Evolutionary conservation across 2,329 filamentous ascomycete species (phyloP).

Genomic region (Metarhizium rileyi): DNA sequence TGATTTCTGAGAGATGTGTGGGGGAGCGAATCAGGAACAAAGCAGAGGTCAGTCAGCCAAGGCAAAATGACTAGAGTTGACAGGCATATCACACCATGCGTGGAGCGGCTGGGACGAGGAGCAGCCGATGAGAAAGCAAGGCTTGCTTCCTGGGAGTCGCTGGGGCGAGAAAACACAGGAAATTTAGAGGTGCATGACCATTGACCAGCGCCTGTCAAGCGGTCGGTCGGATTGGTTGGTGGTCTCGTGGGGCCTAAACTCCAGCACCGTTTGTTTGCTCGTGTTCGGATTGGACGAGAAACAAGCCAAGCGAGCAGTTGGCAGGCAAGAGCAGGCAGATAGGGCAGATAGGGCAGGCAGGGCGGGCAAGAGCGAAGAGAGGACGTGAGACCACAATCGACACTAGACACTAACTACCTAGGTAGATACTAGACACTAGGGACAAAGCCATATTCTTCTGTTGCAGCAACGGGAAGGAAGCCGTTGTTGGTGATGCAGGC

Average conservation of each 20-base stretch:
- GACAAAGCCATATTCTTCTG: no score
- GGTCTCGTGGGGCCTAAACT: constrained; percentile 2
- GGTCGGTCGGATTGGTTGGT: background rate
- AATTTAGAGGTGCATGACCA: background rate
- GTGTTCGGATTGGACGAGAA: constrained; percentile 11
- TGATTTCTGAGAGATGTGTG: constrained; percentile 2
- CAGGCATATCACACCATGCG: constrained; percentile 15
- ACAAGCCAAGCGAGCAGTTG: no score
- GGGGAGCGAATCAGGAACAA: constrained; percentile 4
- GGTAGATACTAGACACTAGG: no score
- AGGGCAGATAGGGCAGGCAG: background rate
- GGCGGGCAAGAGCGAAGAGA: background rate
- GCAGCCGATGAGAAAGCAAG: constrained; percentile 5
- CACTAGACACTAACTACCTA: no score
- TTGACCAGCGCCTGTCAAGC: background rate
- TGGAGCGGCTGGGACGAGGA: constrained; percentile 8
- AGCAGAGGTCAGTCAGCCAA: constrained; percentile 2
- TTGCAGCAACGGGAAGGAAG: no score
- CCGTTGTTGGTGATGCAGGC: no score
- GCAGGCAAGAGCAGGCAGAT: background rate
- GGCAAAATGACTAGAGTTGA: background rate
- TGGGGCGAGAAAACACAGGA: background rate
- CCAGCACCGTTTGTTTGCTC: constrained; percentile 2
- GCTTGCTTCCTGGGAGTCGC: background rate
- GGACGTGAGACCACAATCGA: background rate